A percentile compares a stretch with the other conserved stretches of the same genome.
These are phyloP conservation scores for Urtica urens DNA, from an alignment of 306 rosid genomes.

Conservation along the genomic window DNA sequence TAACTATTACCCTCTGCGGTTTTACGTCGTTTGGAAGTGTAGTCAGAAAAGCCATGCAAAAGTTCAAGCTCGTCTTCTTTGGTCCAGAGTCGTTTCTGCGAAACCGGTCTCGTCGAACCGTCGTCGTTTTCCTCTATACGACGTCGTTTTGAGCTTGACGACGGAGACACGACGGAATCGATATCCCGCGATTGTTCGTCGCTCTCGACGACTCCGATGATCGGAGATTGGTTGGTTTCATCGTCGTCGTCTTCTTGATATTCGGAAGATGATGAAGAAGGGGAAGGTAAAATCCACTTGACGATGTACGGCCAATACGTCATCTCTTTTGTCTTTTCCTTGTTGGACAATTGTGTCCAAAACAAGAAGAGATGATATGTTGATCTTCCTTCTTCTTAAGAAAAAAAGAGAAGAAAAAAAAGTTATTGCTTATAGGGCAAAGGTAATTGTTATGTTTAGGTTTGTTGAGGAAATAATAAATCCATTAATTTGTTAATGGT, in stretches of 20 bases:
- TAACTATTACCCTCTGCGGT: slow-evolving; percentile 20
- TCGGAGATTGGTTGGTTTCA: background rate
- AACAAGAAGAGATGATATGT: background rate
- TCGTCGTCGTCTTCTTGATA: slow-evolving; percentile 2
- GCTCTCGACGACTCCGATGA: slow-evolving; percentile 11
- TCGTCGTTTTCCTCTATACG: slow-evolving; percentile 21
- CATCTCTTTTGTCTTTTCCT: slow-evolving; percentile 16
- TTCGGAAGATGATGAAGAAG: slow-evolving; percentile 16
- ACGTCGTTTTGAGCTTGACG: slow-evolving; percentile 30
- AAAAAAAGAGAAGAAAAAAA: background rate
- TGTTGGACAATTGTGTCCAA: background rate
- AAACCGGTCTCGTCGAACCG: background rate
- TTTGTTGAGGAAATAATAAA: no score
- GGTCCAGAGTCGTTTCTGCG: slow-evolving; percentile 47
- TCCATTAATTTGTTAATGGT: no score
- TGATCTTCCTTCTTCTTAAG: background rate
- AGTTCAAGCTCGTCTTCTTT: slow-evolving; percentile 71
- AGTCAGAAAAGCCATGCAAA: slow-evolving; percentile 52
- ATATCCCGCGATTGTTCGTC: slow-evolving; percentile 5
- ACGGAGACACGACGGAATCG: slow-evolving; percentile 12
- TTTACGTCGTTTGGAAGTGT: slow-evolving; percentile 17
- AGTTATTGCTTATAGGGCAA: no score
- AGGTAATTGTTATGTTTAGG: no score
- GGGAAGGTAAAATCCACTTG: slow-evolving; percentile 19
- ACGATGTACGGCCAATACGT: slow-evolving; percentile 18